Base-by-base conservation (phyloP, 2,329 filamentous ascomycete genomes). In the Aspergillus latus region DNA sequence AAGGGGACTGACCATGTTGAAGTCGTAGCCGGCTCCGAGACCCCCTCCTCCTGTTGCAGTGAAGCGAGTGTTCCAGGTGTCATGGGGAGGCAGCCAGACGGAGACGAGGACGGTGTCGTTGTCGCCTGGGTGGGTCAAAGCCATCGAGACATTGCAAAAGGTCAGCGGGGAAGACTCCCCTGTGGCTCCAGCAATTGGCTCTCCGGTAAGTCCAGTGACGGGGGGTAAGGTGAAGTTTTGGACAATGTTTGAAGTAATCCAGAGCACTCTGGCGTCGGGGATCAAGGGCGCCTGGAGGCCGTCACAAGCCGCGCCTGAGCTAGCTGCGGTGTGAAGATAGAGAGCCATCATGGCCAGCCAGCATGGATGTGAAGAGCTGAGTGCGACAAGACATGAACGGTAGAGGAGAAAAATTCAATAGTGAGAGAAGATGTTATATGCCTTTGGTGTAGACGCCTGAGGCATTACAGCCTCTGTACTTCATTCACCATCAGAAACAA, bases 11-110 rank as follows among this genome's bases (percentile, higher is more conserved):
- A n/a, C 28, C 36, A 54, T 29, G 13, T 16, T 34, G 21, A 32
- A 28, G 2, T 49, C 52, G 9, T 40, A 52, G 13, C 57, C 57
- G 2, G 57, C 49, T 7, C 49, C 52, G 1, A 56, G 16, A 0
- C 57, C 57, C 3, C 57, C 53, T 4, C 57, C 57, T 2, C 57
- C 52, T 2, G 57, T 56, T 2, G 57, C 57, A 16, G 30, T 54
- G 57, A 49, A 59, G 26, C 57, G 48, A 2, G 34, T 34, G 16
- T 59, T 59, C 57, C 57, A 59, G 1, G 7, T 3, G 13, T 30
- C 9, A 4, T 32, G 8, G n/a, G 47, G 30, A n/a, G 57, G 57
- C 4, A 59, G 48, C 48, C 42, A 52, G 3, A 53, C 32, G 1
- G 52, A 45, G 8, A 52, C 26, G 26, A 47, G 10, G 5, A 50